A percentile compares a stretch with the other conserved stretches of the same genome.
These are phyloP conservation scores for Scutellaria barbata DNA, from an alignment of 257 asterid genomes.

Conservation along the genomic window DNA sequence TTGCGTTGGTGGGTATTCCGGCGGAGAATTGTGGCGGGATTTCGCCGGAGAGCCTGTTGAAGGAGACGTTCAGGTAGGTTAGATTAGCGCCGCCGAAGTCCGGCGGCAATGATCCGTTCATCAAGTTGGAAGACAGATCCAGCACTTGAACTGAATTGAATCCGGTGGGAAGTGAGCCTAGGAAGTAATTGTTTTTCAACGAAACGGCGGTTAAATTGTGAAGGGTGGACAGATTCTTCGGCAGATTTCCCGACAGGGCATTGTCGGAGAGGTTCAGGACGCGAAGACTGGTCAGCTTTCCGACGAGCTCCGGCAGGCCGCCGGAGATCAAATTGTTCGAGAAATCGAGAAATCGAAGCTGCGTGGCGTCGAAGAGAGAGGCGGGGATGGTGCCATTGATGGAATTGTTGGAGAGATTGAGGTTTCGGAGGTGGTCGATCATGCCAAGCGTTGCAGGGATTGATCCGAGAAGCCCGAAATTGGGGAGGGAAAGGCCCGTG, in stretches of 20 bases:
- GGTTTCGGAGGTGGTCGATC: conserved; percentile 55
- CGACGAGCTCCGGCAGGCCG: conserved; percentile 58
- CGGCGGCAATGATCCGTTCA: conserved; percentile 71
- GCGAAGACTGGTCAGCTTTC: conserved; percentile 49
- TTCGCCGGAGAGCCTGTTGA: conserved; percentile 72
- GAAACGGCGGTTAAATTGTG: conserved; percentile 55
- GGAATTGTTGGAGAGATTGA: conserved; percentile 80
- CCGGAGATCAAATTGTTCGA: conserved; percentile 84
- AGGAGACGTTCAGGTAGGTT: conserved; percentile 63
- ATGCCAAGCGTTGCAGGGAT: conserved; percentile 69
- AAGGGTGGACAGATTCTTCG: conserved; percentile 49
- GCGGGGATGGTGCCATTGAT: conserved; percentile 82
- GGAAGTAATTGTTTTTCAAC: conserved; percentile 73
- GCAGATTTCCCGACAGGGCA: conserved; percentile 72
- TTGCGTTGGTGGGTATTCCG: conserved; percentile 55
- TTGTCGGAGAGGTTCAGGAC: conserved; percentile 79
- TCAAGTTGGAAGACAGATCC: conserved; percentile 89
- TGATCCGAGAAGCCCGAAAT: conserved; percentile 66
- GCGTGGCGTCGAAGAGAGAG: conserved; percentile 59
- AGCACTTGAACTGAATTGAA: conserved; percentile 54
- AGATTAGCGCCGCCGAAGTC: conserved; percentile 63
- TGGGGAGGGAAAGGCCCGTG: conserved; percentile 65
- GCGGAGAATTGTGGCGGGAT: conserved; percentile 62
- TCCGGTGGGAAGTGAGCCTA: conserved; percentile 64
- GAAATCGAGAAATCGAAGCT: conserved; percentile 66